Percentiles rank a stretch among this genome's conserved stretches.
phyloP scores from a whole-genome alignment of 257 asterid species.

The Eustoma russellianum region DNA sequence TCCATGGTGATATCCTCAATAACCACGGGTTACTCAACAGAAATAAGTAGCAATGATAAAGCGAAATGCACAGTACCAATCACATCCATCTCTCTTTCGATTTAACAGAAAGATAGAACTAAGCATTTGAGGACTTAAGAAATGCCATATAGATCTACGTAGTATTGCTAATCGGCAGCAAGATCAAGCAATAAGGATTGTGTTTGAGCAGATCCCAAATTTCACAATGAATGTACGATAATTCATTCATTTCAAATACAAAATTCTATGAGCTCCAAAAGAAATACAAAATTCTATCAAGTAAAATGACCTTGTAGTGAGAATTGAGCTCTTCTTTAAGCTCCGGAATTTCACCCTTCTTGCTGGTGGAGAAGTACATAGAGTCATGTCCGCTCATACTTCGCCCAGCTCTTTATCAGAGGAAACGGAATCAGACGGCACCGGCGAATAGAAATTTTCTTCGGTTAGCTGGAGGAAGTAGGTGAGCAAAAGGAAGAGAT shows the following conservation, averaged over 20 bases:
- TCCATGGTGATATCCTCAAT: no score
- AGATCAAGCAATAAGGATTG: slow-evolving; percentile 1
- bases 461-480: no score
- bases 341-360: slow-evolving; percentile 99
- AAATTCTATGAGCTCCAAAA: no score
- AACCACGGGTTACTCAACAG: no score
- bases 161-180: background rate
- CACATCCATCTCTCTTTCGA: no score
- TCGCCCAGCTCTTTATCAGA: slow-evolving; percentile 4
- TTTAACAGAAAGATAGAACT: no score
- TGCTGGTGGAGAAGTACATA: slow-evolving; percentile 94
- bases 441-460: slow-evolving; percentile 1
- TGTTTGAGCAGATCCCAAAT: slow-evolving; percentile 25
- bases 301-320: slow-evolving; percentile 72
- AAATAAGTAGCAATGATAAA: no score
- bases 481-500: no score
- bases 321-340: slow-evolving; percentile 99
- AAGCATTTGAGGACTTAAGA: background rate
- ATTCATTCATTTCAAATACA: background rate
- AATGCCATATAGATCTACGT: slow-evolving; percentile 6
- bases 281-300: background rate
- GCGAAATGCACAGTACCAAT: no score
- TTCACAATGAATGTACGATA: background rate
- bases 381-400: slow-evolving; percentile 98
- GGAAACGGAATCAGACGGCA: background rate